A percentile compares a stretch with the other conserved stretches of the same genome.
Evolutionary conservation across 192 early-diverging fungal species (phyloP).

Genomic region (Coemansia asiatica): DNA sequence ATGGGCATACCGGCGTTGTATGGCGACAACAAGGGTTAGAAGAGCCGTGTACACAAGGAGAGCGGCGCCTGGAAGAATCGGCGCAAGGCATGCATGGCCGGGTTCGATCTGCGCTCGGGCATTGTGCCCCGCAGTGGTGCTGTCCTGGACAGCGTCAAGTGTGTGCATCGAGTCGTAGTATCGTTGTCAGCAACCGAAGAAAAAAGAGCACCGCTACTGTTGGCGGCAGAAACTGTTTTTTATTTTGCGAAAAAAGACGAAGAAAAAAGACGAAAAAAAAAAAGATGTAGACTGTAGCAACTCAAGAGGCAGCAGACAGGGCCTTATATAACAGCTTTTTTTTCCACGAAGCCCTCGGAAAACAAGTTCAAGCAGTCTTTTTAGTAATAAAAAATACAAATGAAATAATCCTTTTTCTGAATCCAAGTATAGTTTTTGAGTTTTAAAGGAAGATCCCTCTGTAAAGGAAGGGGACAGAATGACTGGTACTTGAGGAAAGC

Average conservation of each 20-base stretch:
- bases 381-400: no score
- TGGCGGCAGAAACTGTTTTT: background rate
- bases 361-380: no score
- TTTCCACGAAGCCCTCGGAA: no score
- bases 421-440: background rate
- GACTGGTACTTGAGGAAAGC: background rate
- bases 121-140: background rate
- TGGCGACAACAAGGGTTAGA: constrained; percentile 3
- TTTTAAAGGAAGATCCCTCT: background rate
- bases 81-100: constrained; percentile 10
- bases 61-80: constrained; percentile 30
- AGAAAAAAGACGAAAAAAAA: background rate
- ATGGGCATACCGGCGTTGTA: constrained; percentile 12
- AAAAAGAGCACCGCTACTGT: background rate
- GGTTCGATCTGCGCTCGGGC: constrained; percentile 6
- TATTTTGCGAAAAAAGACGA: background rate
- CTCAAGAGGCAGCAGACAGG: background rate
- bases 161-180: background rate
- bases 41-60: constrained; percentile 25
- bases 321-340: no score
- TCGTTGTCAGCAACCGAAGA: background rate
- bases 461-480: background rate
- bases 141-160: background rate
- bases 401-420: background rate
- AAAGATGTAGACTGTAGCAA: background rate